Base-by-base conservation (phyloP, 2,329 filamentous ascomycete species). In the Corniculantispora saksenae region DNA sequence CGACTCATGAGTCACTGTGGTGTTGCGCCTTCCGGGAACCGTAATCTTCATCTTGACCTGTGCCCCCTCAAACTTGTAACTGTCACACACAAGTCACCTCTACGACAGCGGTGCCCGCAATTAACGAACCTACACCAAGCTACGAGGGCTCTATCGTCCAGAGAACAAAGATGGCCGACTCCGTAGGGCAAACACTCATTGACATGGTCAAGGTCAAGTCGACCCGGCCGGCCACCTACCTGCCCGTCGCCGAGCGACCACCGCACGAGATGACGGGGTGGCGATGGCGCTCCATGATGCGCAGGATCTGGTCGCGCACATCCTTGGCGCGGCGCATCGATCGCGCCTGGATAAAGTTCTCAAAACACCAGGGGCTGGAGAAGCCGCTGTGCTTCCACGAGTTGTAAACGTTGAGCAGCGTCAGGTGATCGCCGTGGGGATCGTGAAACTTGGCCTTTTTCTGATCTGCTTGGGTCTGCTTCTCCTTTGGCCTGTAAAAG, bases 401-500 rank as follows among this genome's bases (percentile, higher is more conserved):
- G 72, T 95, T 94, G 89, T 90, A 99, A 71, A 99, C 90, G 73
- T 97, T 97, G 56, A 98, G 86, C 1, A 97, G 85, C 0, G 92
- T 93, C 6, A 95, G 76, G 72, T 97, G 92, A 74, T 99, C 95
- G 50, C 95, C 95, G 43, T 94, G 94, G 67, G 92, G 74, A 94
- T 83, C 0, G 93, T 97, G 78, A 98, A 98, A 1, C 94, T 93
- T 89, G 0, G 95, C 95, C n/a, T n/a, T n/a, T n/a, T n/a, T n/a
- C 67, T 91, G 92, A 76, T 99, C 94, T 15, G 95, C 95, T 73
- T 97, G 92, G 32, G 97, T 90, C 76, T 97, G 97, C 82, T 98
- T 97, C 79, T 99, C 94, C 75, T 97, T 97, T 23, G 95, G 94
- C 0, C 93, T 86, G 84, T 96, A 97, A 82, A 97, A 99, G 6